phyloP scores from a whole-genome alignment of 331 rosid genomes.

The Erythrophleum ivorense region DNA sequence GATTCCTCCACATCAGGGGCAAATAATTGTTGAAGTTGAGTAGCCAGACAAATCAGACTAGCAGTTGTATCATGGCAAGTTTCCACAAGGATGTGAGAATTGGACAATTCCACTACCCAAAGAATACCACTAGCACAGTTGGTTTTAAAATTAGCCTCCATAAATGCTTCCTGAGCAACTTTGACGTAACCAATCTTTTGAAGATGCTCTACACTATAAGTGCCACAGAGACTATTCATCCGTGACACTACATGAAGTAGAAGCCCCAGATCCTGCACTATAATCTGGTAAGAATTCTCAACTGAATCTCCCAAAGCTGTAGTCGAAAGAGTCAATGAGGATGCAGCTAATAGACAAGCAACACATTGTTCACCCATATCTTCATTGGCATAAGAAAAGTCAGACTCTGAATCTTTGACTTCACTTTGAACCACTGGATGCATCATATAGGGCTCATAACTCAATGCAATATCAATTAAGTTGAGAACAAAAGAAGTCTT shows the following conservation, averaged over 20 bases:
- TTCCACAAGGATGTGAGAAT: conserved; percentile 72
- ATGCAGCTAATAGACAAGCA: conserved; percentile 90
- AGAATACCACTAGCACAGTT: conserved; percentile 75
- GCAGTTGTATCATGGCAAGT: conserved; percentile 91
- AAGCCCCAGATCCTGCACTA: conserved; percentile 82
- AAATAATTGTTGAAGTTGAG: conserved; percentile 88
- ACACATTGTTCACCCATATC: conserved; percentile 58
- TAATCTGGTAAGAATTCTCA: conserved; percentile 60
- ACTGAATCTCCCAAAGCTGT: conserved; percentile 51
- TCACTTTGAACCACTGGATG: conserved; percentile 51
- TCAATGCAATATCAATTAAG: conserved; percentile 84
- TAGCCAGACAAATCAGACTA: conserved; percentile 72
- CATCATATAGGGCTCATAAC: conserved; percentile 86
- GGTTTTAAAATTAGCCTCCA: conserved; percentile 80
- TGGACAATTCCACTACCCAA: conserved; percentile 84
- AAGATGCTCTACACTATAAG: conserved; percentile 67
- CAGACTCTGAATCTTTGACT: conserved; percentile 50
- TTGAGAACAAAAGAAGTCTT: conserved; percentile 68
- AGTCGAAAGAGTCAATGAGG: conserved; percentile 76
- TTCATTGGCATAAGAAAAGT: conserved; percentile 55
- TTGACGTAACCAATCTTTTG: conserved; percentile 77
- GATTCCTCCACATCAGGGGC: conserved; percentile 98
- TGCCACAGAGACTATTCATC: conserved; percentile 52
- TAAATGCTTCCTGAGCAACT: conserved; percentile 79
- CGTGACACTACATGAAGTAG: conserved; percentile 60